Percentiles rank a stretch among this genome's conserved stretches.
Evolutionary conservation across 2,329 filamentous ascomycete genomes (phyloP).

Genomic region (Claviceps arundinis): DNA sequence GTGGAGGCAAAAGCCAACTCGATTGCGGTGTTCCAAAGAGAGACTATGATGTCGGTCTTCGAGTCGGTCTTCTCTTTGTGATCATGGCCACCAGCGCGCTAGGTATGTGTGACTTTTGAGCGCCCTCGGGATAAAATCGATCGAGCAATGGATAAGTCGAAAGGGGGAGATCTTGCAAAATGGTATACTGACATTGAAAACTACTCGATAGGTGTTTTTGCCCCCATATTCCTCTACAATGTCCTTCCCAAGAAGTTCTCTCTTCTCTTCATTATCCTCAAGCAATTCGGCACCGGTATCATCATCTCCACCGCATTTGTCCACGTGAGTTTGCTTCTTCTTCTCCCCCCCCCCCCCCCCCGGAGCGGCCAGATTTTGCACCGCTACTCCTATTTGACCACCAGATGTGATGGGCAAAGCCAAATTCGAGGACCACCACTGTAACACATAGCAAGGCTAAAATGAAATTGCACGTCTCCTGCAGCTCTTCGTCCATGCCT

Average conservation of each 20-base stretch:
- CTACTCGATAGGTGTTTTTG: conserved; percentile 38
- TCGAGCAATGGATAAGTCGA: background rate
- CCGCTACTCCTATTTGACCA: background rate
- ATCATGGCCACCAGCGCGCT: conserved; percentile 55
- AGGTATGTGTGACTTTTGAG: conserved; percentile 25
- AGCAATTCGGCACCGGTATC: conserved; percentile 63
- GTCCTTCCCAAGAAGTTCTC: conserved; percentile 38
- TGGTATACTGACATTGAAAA: background rate
- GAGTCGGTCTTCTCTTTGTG: conserved; percentile 60
- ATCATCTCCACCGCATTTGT: conserved; percentile 61
- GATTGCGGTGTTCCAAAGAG: conserved; percentile 32
- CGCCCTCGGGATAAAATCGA: background rate
- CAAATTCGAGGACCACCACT: too few species aligned
- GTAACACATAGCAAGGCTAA: background rate
- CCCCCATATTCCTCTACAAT: conserved; percentile 49
- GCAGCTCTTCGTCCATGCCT: conserved; percentile 61
- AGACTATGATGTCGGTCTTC: conserved; percentile 54
- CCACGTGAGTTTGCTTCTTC: conserved; percentile 33
- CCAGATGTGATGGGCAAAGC: too few species aligned
- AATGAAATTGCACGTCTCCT: background rate
- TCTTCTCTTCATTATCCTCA: conserved; percentile 47
- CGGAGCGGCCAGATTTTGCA: background rate
- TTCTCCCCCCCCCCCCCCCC: background rate
- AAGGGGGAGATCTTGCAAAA: background rate
- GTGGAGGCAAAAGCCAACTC: conserved; percentile 6